phyloP scores from a whole-genome alignment of 441 rosid species.

The Raphanus hybrid region DNA sequence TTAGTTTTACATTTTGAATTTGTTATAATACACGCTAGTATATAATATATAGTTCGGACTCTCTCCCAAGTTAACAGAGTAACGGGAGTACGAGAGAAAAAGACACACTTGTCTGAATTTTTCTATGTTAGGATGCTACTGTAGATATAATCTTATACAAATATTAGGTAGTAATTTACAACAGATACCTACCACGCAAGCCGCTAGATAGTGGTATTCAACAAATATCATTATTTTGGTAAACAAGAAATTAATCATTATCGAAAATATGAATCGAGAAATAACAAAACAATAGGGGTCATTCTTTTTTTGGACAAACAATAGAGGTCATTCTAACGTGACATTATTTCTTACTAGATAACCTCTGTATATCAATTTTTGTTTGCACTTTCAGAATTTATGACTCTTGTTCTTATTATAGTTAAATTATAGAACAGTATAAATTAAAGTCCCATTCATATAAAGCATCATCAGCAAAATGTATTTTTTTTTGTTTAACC shows the following conservation, averaged over 20 bases:
- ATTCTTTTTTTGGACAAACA: background rate
- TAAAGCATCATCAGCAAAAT: too few species aligned
- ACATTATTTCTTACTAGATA: conserved; percentile 24
- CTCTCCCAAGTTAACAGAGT: background rate
- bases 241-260: background rate
- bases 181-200: too few species aligned
- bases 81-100: background rate
- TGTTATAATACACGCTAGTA: background rate
- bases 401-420: background rate
- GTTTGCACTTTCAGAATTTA: conserved; percentile 6
- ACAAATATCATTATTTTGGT: conserved; percentile 23
- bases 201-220: background rate
- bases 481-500: too few species aligned
- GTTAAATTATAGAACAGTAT: background rate
- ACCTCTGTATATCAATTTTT: background rate
- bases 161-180: background rate
- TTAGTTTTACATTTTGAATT: conserved; percentile 5
- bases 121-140: background rate
- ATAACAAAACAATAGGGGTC: conserved; percentile 10
- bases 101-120: background rate
- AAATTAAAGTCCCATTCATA: background rate
- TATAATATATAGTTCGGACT: background rate
- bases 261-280: conserved; percentile 11
- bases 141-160: background rate
- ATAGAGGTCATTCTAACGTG: background rate